Evolutionary conservation across 768 basidiomycete species (phyloP).

Genomic region (Calocera viscosa): DNA sequence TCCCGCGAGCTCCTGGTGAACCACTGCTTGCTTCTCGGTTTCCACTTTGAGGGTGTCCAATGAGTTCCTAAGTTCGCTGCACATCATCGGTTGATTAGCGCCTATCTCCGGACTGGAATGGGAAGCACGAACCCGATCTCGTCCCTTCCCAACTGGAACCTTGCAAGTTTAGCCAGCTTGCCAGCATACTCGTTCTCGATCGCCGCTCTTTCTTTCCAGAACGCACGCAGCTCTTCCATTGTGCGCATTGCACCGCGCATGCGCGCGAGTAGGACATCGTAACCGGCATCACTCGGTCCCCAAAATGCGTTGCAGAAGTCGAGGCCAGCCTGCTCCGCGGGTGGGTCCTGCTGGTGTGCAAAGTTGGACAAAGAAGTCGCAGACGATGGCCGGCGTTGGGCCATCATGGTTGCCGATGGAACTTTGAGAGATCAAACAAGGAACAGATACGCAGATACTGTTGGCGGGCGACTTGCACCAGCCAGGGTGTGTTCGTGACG

Average conservation of each 20-base stretch:
- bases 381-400: neutral
- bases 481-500: no score
- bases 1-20: conserved; percentile 59
- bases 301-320: conserved; percentile 98
- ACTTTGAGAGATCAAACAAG: neutral
- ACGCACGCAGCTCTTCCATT: conserved; percentile 73
- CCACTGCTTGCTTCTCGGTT: conserved; percentile 67
- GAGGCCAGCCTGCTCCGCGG: conserved; percentile 21
- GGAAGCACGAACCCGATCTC: conserved; percentile 71
- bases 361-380: neutral
- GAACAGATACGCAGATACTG: neutral
- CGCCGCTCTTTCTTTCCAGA: conserved; percentile 83
- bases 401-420: neutral
- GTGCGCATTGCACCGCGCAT: conserved; percentile 78
- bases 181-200: conserved; percentile 97
- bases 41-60: conserved; percentile 70
- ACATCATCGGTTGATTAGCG: conserved; percentile 2
- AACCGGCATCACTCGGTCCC: conserved; percentile 75
- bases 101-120: neutral
- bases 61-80: conserved; percentile 67
- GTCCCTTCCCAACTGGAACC: conserved; percentile 63
- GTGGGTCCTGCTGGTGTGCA: neutral
- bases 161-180: conserved; percentile 65
- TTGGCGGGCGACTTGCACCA: no score
- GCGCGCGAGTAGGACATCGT: conserved; percentile 79